Evolutionary conservation across 371 early-diverging fungal species (phyloP), one percentile per base, ranked within the genome.

Genomic region (Mortierella sp.): DNA sequence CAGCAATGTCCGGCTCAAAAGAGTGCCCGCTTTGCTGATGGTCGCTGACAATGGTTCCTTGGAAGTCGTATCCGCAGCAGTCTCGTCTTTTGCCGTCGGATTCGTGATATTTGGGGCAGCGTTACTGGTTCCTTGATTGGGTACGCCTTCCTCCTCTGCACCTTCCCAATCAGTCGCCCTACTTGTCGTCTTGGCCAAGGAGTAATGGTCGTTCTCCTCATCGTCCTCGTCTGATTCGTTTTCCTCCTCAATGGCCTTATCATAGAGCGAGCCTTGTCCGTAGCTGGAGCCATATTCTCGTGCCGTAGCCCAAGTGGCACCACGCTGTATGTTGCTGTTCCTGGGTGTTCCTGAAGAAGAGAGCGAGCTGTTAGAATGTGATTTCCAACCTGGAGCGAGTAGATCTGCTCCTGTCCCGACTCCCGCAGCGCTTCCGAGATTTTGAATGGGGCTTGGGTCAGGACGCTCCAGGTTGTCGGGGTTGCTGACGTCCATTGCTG

Each of bases 261-360:
- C 65, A 6, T 73, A 65, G 3, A 78, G 27, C 7, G 81, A 84
- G 12, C 73, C 74, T 21, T 70, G 81, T 4, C 80, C 77, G 3
- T 71, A 35, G 68, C 76, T 84, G 16, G 84, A 75, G 2, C 74
- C 41, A 46, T 78, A 77, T 32, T 84, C 84, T 21, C 78, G 75
- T 21, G 84, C 84, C 7, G 84, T 84, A 12, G 74, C 51, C 84
- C 84, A 84, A 0, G 84, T 81, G 32, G 75, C 48, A 6, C 78
- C 84, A n/a, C 81, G 75, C 60, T 81, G 70, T 18, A 71, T 12
- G 7, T 75, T 58, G 49, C 46, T 68, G 43, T 44, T 75, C 60
- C 43, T 70, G 11, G 78, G 81, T 0, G 76, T 60, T 3, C 48
- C 27, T 29, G 54, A 56, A 21, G 73, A 81, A 6, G 75, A 60